Base-by-base conservation (phyloP, 2,329 filamentous ascomycete species). In the Phaeosphaeria sp. region DNA sequence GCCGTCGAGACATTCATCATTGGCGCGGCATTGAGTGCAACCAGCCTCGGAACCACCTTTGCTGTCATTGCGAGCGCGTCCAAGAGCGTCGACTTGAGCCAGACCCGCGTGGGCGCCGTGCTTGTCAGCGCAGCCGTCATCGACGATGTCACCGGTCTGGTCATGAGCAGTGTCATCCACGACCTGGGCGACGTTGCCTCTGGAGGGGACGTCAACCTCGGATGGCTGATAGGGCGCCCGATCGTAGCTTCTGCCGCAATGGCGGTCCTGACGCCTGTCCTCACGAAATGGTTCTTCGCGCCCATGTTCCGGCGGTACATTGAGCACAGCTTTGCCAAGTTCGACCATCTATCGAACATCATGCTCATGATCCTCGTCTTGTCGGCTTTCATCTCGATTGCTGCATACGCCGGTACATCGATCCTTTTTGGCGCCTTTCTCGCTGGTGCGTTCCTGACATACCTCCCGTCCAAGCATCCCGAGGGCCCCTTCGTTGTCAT, bases 51-150 rank as follows among this genome's bases (percentile, higher is more conserved):
- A 13, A 81, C 78, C 0, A 74, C 71, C 0, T 71, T 74, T 52
- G 71, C 76, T 8, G 75, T 78, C 33, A 77, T 79, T 21, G 56
- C 64, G 20, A 61, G 64, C 20, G 68, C 68, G 4, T 68, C 68
- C 30, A 74, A 72, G 33, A 69, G 66, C 6, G 70, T 81, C 1
- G 77, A 80, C 56, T 72, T 82, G 7, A 71, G 74, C 0, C 77
- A 81, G 42, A 82, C 80, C 1, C 72, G 77, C 25, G 75, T 82
- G 1, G 79, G 80, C 18, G 77, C 78, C 11, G 74, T 82, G 1
- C 76, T 82, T 2, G 75, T 81, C 48, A 80, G 79, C 61, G 80
- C 80, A 0, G 80, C 80, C 9, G 77, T 82, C 21, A 80, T 82
- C 36, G 80, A 82, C 63, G 80, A 82, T 64, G 78, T 82, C 1